Percentiles rank a stretch among this genome's conserved stretches.
Evolutionary conservation across 192 early-diverging fungal genomes (phyloP).

Genomic region (Umbelopsis isabellina): DNA sequence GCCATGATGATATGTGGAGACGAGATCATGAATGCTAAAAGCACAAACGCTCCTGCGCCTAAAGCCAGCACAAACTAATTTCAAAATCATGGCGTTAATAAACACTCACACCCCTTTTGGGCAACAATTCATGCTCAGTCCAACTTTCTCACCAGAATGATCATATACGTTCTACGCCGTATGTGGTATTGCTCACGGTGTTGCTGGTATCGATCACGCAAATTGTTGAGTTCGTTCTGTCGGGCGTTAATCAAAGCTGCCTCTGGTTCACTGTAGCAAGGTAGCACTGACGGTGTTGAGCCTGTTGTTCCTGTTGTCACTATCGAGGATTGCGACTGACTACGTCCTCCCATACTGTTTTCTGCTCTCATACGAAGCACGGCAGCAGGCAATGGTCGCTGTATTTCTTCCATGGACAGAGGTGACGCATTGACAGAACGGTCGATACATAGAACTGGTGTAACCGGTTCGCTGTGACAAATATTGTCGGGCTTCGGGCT

Average conservation of each 20-base stretch:
- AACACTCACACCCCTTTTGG: too few species aligned
- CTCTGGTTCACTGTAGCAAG: neutral
- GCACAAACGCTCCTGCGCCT: neutral
- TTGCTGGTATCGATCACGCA: neutral
- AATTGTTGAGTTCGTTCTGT: neutral
- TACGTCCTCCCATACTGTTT: too few species aligned
- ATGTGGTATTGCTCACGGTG: neutral
- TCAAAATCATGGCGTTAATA: neutral
- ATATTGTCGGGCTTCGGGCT: neutral
- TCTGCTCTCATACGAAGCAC: neutral
- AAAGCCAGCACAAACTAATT: neutral
- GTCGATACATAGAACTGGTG: neutral
- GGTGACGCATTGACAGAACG: neutral
- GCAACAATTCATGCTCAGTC: neutral
- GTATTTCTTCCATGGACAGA: neutral
- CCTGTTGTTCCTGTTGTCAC: neutral
- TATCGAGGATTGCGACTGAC: too few species aligned
- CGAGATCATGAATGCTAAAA: neutral
- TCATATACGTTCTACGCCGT: neutral
- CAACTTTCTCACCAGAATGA: neutral
- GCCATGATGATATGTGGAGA: slow-evolving; percentile 7
- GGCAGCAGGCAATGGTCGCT: neutral
- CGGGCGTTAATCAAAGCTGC: neutral
- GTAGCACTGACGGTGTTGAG: neutral
- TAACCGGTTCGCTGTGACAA: neutral